Evolutionary conservation across 23 red algal genomes (phyloP), one percentile per base, ranked within the genome.

Genomic region (Gracilariopsis chorda): DNA sequence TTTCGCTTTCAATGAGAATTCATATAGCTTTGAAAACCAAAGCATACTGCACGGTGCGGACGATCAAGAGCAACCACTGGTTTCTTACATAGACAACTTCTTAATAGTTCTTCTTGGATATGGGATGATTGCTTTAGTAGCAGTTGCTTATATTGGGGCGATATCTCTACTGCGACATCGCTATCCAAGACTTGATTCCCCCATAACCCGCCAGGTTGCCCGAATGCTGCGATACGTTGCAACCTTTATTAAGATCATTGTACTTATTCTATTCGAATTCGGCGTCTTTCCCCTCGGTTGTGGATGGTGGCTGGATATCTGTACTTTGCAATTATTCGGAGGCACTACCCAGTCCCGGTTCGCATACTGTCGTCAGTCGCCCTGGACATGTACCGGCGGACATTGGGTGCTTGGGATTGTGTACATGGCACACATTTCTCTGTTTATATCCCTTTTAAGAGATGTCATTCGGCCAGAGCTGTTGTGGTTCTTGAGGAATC

Each of bases 391-490:
- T 33, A 86, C 84, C 12, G 51, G 87, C 7, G 55, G 83, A 1
- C 97, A 99, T 70, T 99, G 97, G 97, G 41, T 95, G 12, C 24
- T 96, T 19, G 97, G 97, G 16, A 94, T 99, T 16, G 61, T 99
- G 13, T 99, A 96, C 92, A 99, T 96, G 79, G 88, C 93, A n/a
- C 73, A 83, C 41, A 84, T 96, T 20, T 99, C 97, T 25, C 51
- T 99, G 72, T 93, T 96, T 46, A 92, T 99, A 19, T 93, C 88
- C 60, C 30, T 91, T 24, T 37, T 93, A 23, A 46, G 92, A 39
- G 90, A 99, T 65, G 82, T 96, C 36, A 30, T 99, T 45, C 93
- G 83, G 37, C 97, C 97, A 28, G 74, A 82, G 57, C 42, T 96
- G 17, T 76, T 99, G 35, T 94, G 94, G 81, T 99, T 99, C 80